phyloP scores from a whole-genome alignment of 116 monocot species.

The Trichopus zeylanicus region DNA sequence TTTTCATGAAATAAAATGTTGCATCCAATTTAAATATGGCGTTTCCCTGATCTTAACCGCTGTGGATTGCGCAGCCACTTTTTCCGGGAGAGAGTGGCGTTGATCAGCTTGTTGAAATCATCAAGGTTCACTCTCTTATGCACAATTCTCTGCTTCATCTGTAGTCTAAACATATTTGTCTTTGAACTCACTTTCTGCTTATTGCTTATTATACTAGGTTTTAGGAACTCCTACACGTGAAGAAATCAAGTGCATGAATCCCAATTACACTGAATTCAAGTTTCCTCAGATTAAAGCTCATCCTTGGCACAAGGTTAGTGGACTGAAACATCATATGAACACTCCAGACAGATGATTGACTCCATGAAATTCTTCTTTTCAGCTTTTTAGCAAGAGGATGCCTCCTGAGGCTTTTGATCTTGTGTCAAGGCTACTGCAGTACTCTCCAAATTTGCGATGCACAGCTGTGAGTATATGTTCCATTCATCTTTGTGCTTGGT shows the following conservation, averaged over 20 bases:
- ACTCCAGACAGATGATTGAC: not conserved
- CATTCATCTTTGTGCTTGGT: too few relatives aligned
- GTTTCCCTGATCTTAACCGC: not conserved
- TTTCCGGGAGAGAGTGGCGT: conserved; percentile 63
- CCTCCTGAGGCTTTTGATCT: conserved; percentile 59
- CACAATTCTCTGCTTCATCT: not conserved
- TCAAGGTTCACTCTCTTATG: conserved; percentile 27
- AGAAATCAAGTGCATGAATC: conserved; percentile 60
- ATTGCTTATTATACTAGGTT: conserved; percentile 20
- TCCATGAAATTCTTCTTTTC: conserved; percentile 1
- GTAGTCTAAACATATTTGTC: not conserved
- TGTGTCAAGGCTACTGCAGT: conserved; percentile 53
- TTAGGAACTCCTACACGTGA: conserved; percentile 56
- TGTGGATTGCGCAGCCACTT: conserved; percentile 28
- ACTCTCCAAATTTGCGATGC: conserved; percentile 55
- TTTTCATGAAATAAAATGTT: too few relatives aligned
- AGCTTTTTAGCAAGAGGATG: conserved; percentile 52
- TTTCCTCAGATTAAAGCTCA: conserved; percentile 56
- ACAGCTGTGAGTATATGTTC: conserved; percentile 72
- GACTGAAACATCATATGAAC: not conserved
- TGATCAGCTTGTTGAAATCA: conserved; percentile 57
- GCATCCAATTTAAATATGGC: too few relatives aligned
- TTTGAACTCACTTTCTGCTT: not conserved
- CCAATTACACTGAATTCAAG: conserved; percentile 51
- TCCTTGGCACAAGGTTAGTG: conserved; percentile 52